Conservation (phyloP, 2,329 filamentous ascomycete species). For the Dichotomopilus funicola region DNA sequence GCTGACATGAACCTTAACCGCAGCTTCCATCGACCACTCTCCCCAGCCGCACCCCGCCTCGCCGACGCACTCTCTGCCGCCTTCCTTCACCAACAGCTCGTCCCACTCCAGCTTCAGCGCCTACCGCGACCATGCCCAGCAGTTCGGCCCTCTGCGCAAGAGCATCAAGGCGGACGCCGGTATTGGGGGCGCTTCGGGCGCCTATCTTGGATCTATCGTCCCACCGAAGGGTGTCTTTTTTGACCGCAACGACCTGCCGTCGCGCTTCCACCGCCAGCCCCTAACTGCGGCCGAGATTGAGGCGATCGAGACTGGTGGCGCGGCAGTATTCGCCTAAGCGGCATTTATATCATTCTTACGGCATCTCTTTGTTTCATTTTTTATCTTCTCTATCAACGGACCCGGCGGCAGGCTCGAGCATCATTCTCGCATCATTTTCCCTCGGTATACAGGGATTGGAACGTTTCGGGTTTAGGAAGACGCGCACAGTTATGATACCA, state of each 20-base stretch:
- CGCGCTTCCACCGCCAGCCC: slow-evolving; percentile 69
- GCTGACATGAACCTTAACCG: slow-evolving; percentile 3
- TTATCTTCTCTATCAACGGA: no score
- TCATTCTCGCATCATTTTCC: no score
- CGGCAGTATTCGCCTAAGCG: slow-evolving; percentile 46
- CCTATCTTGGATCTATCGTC: slow-evolving; percentile 64
- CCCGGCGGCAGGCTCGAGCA: no score
- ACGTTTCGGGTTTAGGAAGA: no score
- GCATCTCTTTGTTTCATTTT: background rate
- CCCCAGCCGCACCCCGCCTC: slow-evolving; percentile 68
- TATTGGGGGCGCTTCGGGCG: slow-evolving; percentile 58
- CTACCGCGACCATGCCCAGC: slow-evolving; percentile 72
- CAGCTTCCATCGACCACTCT: slow-evolving; percentile 66
- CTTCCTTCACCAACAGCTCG: slow-evolving; percentile 39
- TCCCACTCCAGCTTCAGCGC: slow-evolving; percentile 60
- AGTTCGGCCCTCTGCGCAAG: slow-evolving; percentile 68
- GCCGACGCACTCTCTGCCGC: slow-evolving; percentile 57
- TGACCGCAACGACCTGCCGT: slow-evolving; percentile 81
- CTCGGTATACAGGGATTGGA: no score
- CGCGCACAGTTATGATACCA: no score
- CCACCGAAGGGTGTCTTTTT: slow-evolving; percentile 72
- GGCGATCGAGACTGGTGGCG: slow-evolving; percentile 88
- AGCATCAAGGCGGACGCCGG: slow-evolving; percentile 38
- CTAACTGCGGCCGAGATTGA: slow-evolving; percentile 85
- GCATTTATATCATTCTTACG: background rate